These are phyloP conservation scores for Penicillium tannophilum DNA, from an alignment of 495 filamentous ascomycete genomes.

Conservation along the genomic window DNA sequence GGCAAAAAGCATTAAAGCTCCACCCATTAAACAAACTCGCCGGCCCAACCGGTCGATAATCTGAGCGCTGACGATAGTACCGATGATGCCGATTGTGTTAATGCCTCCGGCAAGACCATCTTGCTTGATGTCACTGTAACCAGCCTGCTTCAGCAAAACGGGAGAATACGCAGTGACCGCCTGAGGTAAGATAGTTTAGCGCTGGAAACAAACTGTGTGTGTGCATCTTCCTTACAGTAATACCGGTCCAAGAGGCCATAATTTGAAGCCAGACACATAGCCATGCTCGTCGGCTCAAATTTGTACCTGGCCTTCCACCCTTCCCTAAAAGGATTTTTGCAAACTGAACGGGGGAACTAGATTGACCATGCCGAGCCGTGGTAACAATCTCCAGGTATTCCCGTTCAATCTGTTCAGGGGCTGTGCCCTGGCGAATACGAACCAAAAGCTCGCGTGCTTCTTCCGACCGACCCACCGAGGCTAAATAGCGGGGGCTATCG, in stretches of 20 bases:
- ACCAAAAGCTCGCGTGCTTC: slow-evolving; percentile 40
- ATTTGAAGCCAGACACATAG: slow-evolving; percentile 56
- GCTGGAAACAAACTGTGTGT: not conserved
- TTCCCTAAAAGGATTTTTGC: slow-evolving; percentile 35
- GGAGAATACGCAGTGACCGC: slow-evolving; percentile 47
- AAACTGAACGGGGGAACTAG: slow-evolving; percentile 43
- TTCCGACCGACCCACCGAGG: slow-evolving; percentile 41
- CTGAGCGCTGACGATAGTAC: slow-evolving; percentile 57
- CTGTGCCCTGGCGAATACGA: slow-evolving; percentile 24
- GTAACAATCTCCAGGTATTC: slow-evolving; percentile 47
- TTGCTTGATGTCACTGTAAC: slow-evolving; percentile 46
- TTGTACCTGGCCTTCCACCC: slow-evolving; percentile 30
- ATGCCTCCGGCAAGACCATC: slow-evolving; percentile 55
- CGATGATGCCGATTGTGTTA: slow-evolving; percentile 56
- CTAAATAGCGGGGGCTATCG: slow-evolving; percentile 49
- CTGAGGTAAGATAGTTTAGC: slow-evolving; percentile 17
- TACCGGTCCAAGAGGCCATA: slow-evolving; percentile 55
- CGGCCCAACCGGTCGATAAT: slow-evolving; percentile 55
- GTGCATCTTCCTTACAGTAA: slow-evolving; percentile 38
- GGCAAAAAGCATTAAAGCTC: slow-evolving; percentile 32
- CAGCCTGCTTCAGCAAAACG: slow-evolving; percentile 44
- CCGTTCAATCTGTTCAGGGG: slow-evolving; percentile 33
- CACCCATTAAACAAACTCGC: slow-evolving; percentile 45
- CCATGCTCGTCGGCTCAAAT: slow-evolving; percentile 49
- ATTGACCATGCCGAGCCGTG: slow-evolving; percentile 32